Evolutionary conservation across 768 basidiomycete species (phyloP).

Genomic region (Amanita jacksonii): DNA sequence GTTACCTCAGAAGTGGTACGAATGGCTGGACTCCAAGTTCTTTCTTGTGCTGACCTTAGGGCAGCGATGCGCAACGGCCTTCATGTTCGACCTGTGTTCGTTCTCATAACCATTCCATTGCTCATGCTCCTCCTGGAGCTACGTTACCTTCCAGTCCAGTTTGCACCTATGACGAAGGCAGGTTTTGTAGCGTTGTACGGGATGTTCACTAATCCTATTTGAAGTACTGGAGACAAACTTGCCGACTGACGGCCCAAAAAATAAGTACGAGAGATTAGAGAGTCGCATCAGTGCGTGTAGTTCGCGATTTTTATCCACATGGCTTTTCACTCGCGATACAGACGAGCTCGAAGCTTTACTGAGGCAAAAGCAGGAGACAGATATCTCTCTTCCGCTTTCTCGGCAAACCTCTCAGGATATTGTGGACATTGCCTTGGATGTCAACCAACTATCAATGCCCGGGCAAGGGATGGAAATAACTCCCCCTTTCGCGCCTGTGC

Average conservation of each 20-base stretch:
- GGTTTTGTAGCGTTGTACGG: constrained; percentile 10
- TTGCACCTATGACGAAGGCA: constrained; percentile 73
- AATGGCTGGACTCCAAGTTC: neutral
- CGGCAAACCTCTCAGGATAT: neutral
- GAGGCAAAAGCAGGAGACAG: constrained; percentile 33
- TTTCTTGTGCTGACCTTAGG: constrained; percentile 2
- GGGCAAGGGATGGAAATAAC: neutral
- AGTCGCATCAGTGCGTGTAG: constrained; percentile 49
- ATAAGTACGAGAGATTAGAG: constrained; percentile 54
- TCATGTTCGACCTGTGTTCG: constrained; percentile 64
- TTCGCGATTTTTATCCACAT: neutral
- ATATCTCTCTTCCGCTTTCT: neutral
- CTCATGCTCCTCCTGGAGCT: constrained; percentile 50
- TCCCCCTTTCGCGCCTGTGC: neutral
- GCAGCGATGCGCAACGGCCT: constrained; percentile 65
- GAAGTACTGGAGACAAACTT: constrained; percentile 32
- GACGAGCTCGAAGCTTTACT: constrained; percentile 64
- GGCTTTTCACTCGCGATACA: constrained; percentile 15
- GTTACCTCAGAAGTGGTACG: constrained; percentile 63
- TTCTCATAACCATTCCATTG: constrained; percentile 60
- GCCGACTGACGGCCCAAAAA: constrained; percentile 44
- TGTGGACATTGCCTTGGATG: neutral
- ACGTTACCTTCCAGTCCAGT: constrained; percentile 47
- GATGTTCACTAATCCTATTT: constrained; percentile 3
- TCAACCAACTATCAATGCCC: neutral